Percentiles rank a stretch among this genome's conserved stretches.
Conservation (phyloP, 495 filamentous ascomycete genomes). For the Podospora pseudoanserina region DNA sequence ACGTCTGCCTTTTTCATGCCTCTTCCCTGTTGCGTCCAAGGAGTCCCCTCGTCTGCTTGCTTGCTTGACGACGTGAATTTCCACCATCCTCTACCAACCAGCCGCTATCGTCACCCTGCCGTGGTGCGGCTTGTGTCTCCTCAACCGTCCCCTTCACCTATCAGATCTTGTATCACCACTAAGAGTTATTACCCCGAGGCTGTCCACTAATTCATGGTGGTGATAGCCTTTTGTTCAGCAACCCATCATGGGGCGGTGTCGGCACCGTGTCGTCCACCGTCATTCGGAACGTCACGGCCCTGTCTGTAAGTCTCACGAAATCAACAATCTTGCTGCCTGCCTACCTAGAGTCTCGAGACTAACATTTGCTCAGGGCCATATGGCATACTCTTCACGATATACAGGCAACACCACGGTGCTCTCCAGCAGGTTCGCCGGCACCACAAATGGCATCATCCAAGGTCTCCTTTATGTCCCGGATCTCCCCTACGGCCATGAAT, state of each 20-base stretch:
- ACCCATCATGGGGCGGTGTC: constrained; percentile 41
- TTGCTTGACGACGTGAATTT: not conserved
- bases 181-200: not conserved
- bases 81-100: constrained; percentile 4
- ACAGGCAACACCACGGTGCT: constrained; percentile 65
- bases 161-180: constrained; percentile 8
- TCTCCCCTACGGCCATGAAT: constrained; percentile 53
- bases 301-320: constrained; percentile 38
- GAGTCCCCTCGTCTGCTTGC: not conserved
- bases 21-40: not conserved
- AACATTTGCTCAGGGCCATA: constrained; percentile 46
- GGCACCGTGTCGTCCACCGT: constrained; percentile 44
- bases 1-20: constrained; percentile 16
- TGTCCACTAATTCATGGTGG: not conserved
- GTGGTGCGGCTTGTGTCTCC: constrained; percentile 6
- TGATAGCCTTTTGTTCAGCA: constrained; percentile 47
- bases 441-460: constrained; percentile 51
- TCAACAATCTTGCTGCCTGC: not conserved
- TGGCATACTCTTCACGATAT: constrained; percentile 61
- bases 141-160: not conserved
- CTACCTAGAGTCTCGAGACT: not conserved
- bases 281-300: constrained; percentile 46
- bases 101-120: constrained; percentile 6
- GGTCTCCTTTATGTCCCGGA: constrained; percentile 83
- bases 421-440: constrained; percentile 55